phyloP scores from a whole-genome alignment of 225 moss, liverwort and hornwort species.

The Pleurozium schreberi region DNA sequence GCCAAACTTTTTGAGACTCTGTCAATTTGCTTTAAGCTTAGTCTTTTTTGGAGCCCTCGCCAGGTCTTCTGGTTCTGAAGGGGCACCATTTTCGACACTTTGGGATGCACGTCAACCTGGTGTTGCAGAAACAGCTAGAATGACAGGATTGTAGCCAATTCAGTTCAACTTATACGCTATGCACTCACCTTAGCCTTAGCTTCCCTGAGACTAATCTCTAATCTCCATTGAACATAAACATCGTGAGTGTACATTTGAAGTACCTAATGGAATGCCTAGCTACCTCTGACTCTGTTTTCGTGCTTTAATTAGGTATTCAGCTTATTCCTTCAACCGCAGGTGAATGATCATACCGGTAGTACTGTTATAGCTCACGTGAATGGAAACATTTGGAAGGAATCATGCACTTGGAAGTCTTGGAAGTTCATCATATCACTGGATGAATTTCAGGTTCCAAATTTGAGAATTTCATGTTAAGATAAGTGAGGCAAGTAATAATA shows the following conservation, averaged over 20 bases:
- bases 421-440: not conserved
- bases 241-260: not conserved
- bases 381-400: not conserved
- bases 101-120: not conserved
- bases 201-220: not conserved
- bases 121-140: not conserved
- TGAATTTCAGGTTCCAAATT: not conserved
- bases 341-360: not conserved
- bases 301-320: not conserved
- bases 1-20: not conserved
- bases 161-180: not conserved
- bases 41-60: not conserved
- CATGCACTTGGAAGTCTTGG: not conserved
- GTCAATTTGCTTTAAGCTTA: not conserved
- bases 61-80: not conserved
- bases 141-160: not conserved
- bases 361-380: too few relatives aligned
- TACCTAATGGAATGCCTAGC: not conserved
- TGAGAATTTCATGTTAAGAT: not conserved
- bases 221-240: not conserved
- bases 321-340: not conserved
- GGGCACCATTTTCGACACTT: not conserved
- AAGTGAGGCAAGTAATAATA: not conserved
- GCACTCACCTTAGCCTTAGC: not conserved
- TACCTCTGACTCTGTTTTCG: not conserved